These are phyloP conservation scores for Botryotinia convoluta DNA, from an alignment of 2,329 filamentous ascomycete genomes.

Conservation along the genomic window DNA sequence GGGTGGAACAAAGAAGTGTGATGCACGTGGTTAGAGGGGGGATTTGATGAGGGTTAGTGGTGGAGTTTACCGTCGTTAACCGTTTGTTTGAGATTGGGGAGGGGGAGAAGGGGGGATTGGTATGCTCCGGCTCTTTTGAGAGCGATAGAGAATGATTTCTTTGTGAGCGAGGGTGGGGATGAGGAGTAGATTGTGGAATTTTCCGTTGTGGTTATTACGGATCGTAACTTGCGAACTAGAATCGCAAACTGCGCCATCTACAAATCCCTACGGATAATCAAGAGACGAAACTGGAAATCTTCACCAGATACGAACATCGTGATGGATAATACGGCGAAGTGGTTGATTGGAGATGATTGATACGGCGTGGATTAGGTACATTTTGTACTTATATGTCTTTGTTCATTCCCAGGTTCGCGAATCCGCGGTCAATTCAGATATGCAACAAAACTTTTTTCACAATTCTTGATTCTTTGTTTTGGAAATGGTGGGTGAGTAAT, in stretches of 20 bases:
- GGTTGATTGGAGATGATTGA: background rate
- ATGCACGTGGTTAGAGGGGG: background rate
- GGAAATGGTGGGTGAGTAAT: background rate
- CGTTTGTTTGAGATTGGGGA: background rate
- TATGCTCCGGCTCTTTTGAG: background rate
- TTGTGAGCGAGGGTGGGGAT: background rate
- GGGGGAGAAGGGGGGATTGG: background rate
- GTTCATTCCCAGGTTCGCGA: background rate
- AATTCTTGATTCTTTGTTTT: background rate
- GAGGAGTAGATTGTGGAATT: background rate
- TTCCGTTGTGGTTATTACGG: background rate
- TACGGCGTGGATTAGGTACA: background rate
- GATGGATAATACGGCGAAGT: background rate
- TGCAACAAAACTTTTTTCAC: background rate
- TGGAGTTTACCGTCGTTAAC: background rate
- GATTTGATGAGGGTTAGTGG: background rate
- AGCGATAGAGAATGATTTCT: background rate
- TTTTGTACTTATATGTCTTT: background rate
- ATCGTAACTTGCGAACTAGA: background rate
- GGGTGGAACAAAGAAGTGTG: background rate
- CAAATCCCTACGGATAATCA: no score
- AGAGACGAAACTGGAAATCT: background rate
- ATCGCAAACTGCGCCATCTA: background rate
- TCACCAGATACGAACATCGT: background rate
- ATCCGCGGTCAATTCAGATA: background rate